Evolutionary conservation across 1,139 yeast species (phyloP), one percentile per base, ranked within the genome.

Genomic region (Yamadazyma diospyri): DNA sequence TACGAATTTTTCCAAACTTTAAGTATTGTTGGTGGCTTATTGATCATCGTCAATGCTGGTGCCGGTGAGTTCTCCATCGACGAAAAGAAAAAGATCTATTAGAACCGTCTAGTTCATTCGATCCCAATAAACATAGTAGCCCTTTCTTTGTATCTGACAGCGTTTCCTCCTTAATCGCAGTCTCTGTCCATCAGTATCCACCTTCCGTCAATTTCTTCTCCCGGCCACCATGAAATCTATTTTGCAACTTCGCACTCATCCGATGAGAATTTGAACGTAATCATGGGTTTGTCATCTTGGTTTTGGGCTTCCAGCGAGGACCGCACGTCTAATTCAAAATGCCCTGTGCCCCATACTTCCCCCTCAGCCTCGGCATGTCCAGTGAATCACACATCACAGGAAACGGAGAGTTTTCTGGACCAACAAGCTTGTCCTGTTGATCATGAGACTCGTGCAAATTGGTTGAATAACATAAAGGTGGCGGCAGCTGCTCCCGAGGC

Each of bases 1-100:
- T 92, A 89, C 59, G 97, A 88, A 58, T 87, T 86, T 59, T 92
- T 86, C 73, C 98, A 92, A 64, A 87, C 95, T 27, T 72, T 92
- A 53, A 83, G 95, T 39, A 92, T 92, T 57, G 92, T 92, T 38
- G 98, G 98, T 35, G 98, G 97, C 2, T 75, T 92, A 46, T 65
- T 92, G 43, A 69, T 92, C 49, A 85, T 94, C 45, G 96, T 87
- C 45, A 87, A 85, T 61, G 87, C 96, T 6, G 98, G 98, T 45
- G 97, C 98, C 26, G 98, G 98, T 32, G 94, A 86, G 50, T 71
- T 89, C 46, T 85, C 96, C 23, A 68, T 92, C 41, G 98, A 92
- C 57, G 97, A 88, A 61, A 92, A 92, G 83, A 89, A 92, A 70
- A 92, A 92, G 69, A 83, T 86, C 42, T 89, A 85, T 56, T 89